These are phyloP conservation scores for Fusarium sp. DNA, from an alignment of 2,329 filamentous ascomycete species.

Conservation along the genomic window DNA sequence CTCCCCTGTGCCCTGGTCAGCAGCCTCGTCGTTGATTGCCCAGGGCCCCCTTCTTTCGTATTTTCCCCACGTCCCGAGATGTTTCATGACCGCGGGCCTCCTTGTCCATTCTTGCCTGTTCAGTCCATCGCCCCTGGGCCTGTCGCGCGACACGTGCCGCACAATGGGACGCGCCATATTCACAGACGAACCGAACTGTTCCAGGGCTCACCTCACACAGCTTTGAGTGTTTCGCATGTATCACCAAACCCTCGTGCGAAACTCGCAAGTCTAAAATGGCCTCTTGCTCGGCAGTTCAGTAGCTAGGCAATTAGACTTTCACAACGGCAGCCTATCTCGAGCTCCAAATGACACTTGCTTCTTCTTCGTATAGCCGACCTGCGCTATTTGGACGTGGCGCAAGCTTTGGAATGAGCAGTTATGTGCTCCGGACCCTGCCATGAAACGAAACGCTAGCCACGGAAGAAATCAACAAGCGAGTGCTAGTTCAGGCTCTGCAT, in stretches of 20 bases:
- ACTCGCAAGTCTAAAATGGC: background rate
- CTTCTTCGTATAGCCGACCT: constrained; percentile 6
- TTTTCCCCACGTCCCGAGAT: constrained; percentile 49
- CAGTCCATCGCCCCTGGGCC: constrained; percentile 12
- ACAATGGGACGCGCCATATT: constrained; percentile 39
- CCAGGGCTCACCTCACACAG: background rate
- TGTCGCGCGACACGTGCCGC: constrained; percentile 39
- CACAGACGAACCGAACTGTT: constrained; percentile 13
- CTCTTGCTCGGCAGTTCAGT: constrained; percentile 1
- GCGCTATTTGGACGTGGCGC: constrained; percentile 6
- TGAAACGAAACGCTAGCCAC: constrained; percentile 46
- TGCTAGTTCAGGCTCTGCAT: constrained; percentile 20
- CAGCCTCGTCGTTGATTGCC: constrained; percentile 13
- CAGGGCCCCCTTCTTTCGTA: constrained; percentile 45
- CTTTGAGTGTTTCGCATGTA: background rate
- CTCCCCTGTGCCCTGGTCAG: constrained; percentile 27
- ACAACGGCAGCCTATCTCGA: background rate
- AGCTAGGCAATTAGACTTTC: constrained; percentile 15
- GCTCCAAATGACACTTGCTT: constrained; percentile 5
- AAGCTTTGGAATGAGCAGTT: constrained; percentile 38
- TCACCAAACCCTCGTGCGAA: background rate
- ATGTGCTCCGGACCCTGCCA: constrained; percentile 24
- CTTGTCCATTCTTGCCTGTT: constrained; percentile 31
- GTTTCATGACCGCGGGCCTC: constrained; percentile 45
- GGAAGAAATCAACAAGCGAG: constrained; percentile 38